Base-by-base conservation (phyloP, 768 basidiomycete genomes). In the Podaxis sp. region DNA sequence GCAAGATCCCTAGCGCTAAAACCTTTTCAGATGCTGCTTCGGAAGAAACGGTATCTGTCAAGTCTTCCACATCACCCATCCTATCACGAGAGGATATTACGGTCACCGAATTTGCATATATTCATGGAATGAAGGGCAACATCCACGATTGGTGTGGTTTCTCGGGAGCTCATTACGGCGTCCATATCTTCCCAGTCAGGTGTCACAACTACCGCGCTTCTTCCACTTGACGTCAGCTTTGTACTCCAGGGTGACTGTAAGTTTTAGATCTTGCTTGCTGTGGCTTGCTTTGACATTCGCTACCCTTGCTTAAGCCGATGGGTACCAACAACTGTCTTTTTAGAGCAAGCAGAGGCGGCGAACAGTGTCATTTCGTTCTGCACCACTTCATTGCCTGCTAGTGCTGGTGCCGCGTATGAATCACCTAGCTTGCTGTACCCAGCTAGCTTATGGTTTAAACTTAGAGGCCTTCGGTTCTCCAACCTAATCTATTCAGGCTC, bases 311-410 rank as follows among this genome's bases (percentile, higher is more conserved):
- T 4, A 44, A 88, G 87, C 79, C 40, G 84, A 87, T 72, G 87
- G 87, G 1, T 67, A 64, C 49, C 68, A 77, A 2, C 72, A 77
- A 13, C 64, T 87, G 63, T 74, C 74, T 44, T 65, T 42, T 26
- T 65, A 94, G 94, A 92, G 40, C 77, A 86, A 4, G 82, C 87
- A 56, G 86, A 88, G 57, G 80, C 80, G 28, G 88, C 88, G 15
- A 88, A 84, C 64, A 87, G 89, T 0, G 85, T 93, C 24, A 88
- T 91, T 64, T 82, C 89, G 0, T 96, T 92, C 72, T 97, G 94
- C 72, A 82, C 89, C 0, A 83, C 88, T 0, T 88, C 91, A 1
- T 77, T 98, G 30, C 80, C 84, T 0, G 77, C 83, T n/a, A 76
- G 76, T 6, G 81, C 93, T 12, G 92, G 92, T 1, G 68, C 77